Conservation (phyloP, 2,329 filamentous ascomycete genomes). For the Penicillium paneum region DNA sequence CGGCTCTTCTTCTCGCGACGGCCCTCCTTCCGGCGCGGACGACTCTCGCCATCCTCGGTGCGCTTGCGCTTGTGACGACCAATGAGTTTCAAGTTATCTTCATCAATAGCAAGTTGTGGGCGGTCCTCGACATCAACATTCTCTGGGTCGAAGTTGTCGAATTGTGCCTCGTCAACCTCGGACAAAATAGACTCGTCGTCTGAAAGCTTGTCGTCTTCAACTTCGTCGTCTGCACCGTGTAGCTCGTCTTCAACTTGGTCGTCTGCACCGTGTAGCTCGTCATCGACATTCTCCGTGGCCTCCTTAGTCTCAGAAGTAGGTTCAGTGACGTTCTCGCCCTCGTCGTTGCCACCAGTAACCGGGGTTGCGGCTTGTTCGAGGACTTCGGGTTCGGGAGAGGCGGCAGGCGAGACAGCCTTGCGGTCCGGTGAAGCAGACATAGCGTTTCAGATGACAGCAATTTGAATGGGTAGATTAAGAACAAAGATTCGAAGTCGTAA, state of each 20-base stretch:
- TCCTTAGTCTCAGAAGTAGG: constrained; percentile 22
- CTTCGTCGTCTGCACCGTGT: constrained; percentile 20
- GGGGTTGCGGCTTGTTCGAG: constrained; percentile 28
- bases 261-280: constrained; percentile 14
- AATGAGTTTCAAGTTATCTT: constrained; percentile 59
- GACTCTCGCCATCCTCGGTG: constrained; percentile 58
- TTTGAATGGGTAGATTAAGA: background rate
- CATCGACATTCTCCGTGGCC: constrained; percentile 16
- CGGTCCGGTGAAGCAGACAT: constrained; percentile 43
- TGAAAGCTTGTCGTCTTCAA: constrained; percentile 46
- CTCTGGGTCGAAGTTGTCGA: constrained; percentile 62
- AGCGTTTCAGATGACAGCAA: background rate
- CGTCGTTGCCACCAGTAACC: constrained; percentile 23
- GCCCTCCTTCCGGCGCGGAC: constrained; percentile 66
- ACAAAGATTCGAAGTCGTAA: background rate
- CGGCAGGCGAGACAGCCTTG: constrained; percentile 21
- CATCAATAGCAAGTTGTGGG: constrained; percentile 57
- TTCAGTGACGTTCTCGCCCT: constrained; percentile 7
- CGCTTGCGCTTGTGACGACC: constrained; percentile 65
- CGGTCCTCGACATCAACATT: constrained; percentile 61
- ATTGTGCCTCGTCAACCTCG: constrained; percentile 63
- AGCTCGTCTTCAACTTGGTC: constrained; percentile 16
- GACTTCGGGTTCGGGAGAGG: constrained; percentile 25
- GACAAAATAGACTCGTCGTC: constrained; percentile 62
- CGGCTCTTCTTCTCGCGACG: constrained; percentile 62